Percentiles rank a stretch among this genome's conserved stretches.
These are phyloP conservation scores for Rosa multiflora DNA, from an alignment of 306 rosid species.

Conservation along the genomic window DNA sequence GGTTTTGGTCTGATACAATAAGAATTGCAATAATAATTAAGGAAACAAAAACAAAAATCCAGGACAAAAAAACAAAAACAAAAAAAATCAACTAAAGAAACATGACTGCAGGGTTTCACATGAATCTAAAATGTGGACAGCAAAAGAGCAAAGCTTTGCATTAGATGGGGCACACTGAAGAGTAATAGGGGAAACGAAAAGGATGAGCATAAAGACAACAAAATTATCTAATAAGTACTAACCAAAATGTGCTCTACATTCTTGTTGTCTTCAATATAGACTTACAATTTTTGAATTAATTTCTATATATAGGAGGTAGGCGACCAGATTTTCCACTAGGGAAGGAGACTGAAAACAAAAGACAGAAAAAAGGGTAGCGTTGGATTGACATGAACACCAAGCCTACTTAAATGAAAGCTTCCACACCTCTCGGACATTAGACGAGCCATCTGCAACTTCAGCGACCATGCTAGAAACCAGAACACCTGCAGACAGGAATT, in stretches of 20 bases:
- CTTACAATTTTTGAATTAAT: neutral
- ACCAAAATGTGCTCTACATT: constrained; percentile 2
- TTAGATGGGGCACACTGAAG: neutral
- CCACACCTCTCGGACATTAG: constrained; percentile 94
- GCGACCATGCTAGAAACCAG: constrained; percentile 59
- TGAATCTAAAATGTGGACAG: neutral
- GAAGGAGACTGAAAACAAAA: neutral
- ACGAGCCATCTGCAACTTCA: constrained; percentile 93
- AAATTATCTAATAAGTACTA: neutral
- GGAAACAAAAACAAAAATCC: neutral
- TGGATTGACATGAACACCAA: constrained; percentile 7
- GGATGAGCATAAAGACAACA: neutral
- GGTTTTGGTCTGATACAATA: too few relatives aligned
- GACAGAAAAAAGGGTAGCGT: neutral
- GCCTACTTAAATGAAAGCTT: constrained; percentile 67
- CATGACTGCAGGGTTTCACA: neutral
- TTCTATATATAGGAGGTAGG: neutral
- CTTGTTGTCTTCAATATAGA: neutral
- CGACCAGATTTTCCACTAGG: constrained; percentile 2
- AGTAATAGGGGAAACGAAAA: neutral
- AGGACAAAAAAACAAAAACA: neutral
- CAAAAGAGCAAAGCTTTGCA: neutral
- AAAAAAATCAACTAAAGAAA: neutral
- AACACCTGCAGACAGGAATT: constrained; percentile 46
- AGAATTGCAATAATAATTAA: neutral